Base-by-base conservation (phyloP, 140 eudicot species). In the Ambrosia hybrid region DNA sequence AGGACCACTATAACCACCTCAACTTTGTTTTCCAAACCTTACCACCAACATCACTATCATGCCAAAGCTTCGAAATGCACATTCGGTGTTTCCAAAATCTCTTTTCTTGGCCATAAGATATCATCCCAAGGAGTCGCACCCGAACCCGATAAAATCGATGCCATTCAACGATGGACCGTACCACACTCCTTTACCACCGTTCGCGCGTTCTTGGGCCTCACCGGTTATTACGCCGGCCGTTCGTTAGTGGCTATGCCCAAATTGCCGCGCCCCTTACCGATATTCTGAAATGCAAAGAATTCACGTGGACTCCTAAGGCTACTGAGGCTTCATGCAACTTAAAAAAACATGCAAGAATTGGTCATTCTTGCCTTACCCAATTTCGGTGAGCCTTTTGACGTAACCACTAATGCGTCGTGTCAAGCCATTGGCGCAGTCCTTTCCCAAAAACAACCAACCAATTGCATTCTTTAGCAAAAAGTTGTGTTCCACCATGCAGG, bases 171-270 rank as follows among this genome's bases (percentile, higher is more conserved):
- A 3, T 71, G 75, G 75, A 0, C 67, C 75, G 2, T 3, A 1
- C 1, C 75, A 64, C 3, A 51, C 2, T 52, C 74, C 3, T 13
- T 70, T n/a, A 70, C 34, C 6, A 36, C 33, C 15, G 9, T 53
- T 4, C 2, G 51, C 9, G 52, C 65, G 0, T 70, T 70, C 33
- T 8, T 55, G 14, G 75, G 75, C 33, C 38, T 70, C 0, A 70
- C 66, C 6, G 75, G 75, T 0, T 70, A 55, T 38, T 70, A 70
- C 52, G 55, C 2, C n/a, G 75, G 37, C n/a, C n/a, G n/a, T 71
- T 71, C 11, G 56, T 57, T 3, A 34, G 10, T 2, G 0, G 1
- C 1, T 71, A 56, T 37, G 64, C 66, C 9, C 21, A 5, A 4
- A 45, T 58, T 6, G 57, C 36, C 0, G 7, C 49, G 30, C 0